Percentiles rank a stretch among this genome's conserved stretches.
phyloP scores from a whole-genome alignment of 768 basidiomycete genomes.

The Lenzites betulinus region DNA sequence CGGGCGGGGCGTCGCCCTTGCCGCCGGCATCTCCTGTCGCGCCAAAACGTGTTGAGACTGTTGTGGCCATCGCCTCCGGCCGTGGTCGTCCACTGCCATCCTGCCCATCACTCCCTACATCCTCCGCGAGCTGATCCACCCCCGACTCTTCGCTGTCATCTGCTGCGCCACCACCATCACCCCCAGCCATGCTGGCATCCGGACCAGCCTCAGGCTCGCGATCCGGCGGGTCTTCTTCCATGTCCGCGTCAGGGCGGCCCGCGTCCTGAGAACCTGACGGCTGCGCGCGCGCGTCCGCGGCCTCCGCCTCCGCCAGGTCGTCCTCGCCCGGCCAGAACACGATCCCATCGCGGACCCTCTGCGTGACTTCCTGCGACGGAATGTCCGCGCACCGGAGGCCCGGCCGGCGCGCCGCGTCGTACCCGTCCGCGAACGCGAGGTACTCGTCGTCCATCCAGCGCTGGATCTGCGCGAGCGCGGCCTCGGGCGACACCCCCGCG shows the following conservation, averaged over 20 bases:
- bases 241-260: no score
- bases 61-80: no score
- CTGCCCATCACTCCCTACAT: slow-evolving; percentile 12
- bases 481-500: slow-evolving; percentile 14
- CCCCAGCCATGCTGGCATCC: neutral
- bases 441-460: slow-evolving; percentile 43
- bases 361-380: slow-evolving; percentile 48
- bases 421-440: slow-evolving; percentile 34
- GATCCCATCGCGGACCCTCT: slow-evolving; percentile 49
- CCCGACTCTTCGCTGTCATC: neutral
- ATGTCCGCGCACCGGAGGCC: slow-evolving; percentile 47
- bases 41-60: neutral
- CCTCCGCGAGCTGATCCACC: slow-evolving; percentile 4
- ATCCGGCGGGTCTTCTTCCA: no score
- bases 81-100: no score
- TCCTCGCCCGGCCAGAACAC: slow-evolving; percentile 36
- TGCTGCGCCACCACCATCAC: neutral
- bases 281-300: neutral
- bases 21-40: slow-evolving; percentile 8
- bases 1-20: neutral
- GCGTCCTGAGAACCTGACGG: neutral
- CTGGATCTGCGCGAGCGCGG: slow-evolving; percentile 29
- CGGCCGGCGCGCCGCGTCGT: slow-evolving; percentile 36
- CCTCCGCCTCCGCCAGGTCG: neutral
- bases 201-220: no score